Conservation (phyloP, 2,329 filamentous ascomycete genomes). For the Penicillium digitatum region DNA sequence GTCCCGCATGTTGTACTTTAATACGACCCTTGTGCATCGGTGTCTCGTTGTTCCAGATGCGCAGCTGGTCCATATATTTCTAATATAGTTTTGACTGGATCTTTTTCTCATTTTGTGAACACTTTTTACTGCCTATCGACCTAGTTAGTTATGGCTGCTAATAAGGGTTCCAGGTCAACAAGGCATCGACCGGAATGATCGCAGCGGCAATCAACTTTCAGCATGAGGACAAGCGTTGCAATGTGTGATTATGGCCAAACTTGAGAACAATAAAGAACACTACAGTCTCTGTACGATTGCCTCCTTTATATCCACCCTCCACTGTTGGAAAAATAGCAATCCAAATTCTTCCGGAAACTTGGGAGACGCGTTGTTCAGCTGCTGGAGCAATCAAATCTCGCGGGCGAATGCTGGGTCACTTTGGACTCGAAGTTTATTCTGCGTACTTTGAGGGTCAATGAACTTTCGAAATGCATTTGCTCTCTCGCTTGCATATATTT, state of each 20-base stretch:
- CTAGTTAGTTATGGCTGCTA: neutral
- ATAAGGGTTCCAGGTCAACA: neutral
- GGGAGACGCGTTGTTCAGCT: neutral
- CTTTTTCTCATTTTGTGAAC: neutral
- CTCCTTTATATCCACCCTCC: neutral
- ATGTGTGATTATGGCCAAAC: neutral
- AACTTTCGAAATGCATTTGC: neutral
- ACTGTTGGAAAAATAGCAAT: neutral
- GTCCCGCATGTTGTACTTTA: neutral
- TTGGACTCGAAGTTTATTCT: neutral
- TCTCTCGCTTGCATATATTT: neutral
- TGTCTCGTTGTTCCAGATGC: neutral
- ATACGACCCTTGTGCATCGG: neutral
- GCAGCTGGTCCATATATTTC: neutral
- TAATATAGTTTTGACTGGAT: neutral
- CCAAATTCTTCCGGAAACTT: neutral
- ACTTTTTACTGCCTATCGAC: neutral
- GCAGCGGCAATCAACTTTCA: neutral
- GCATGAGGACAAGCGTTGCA: neutral
- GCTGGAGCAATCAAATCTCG: neutral
- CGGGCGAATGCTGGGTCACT: neutral
- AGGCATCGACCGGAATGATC: neutral
- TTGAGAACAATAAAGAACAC: neutral
- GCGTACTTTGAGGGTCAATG: neutral
- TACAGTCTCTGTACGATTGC: neutral